Evolutionary conservation across 169 alveolate species (phyloP), one percentile per base, ranked within the genome.

Genomic region (Plasmodium gaboni): DNA sequence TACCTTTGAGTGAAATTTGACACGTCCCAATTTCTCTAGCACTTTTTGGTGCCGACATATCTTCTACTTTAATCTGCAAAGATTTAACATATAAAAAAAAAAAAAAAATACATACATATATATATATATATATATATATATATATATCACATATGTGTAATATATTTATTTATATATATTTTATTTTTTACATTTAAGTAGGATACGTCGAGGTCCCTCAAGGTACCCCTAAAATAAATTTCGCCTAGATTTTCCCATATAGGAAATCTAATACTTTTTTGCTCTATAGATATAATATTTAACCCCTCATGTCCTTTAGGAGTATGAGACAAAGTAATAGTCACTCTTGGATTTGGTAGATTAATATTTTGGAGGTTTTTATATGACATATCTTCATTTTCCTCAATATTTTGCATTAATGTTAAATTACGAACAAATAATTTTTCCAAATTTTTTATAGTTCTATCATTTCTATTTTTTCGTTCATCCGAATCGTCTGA

Each of bases 171-270:
- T 6, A 53, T 55, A 53, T 9, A 53, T 53, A 8, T 1, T 26
- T 26, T 26, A 32, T 32, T 32, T 32, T 53, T 76, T 57, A 76
- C 89, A 17, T 44, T 42, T 26, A 95, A 74, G 57, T 93, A 93
- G 42, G 96, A 88, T 48, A 93, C 88, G 53, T 93, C 96, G 19
- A 95, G 83, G 44, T 95, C 97, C 64, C 93, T 80, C 38, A 94
- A 74, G 6, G 97, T 95, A 2, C 97, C 97, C 57, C 97, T 89
- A 61, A 94, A 93, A 38, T 91, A 76, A 4, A 95, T 85, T 55
- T 94, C 95, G 2, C 97, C 97, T 57, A 95, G 64, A 71, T 93
- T 93, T 32, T 93, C 96, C 97, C 97, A 95, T 51, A 92, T 76
- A 26, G 96, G 93, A 15, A 87, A 61, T 7, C 83, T 28, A 6